Conservation (phyloP, 768 basidiomycete genomes). For the Pisolithus microcarpus region DNA sequence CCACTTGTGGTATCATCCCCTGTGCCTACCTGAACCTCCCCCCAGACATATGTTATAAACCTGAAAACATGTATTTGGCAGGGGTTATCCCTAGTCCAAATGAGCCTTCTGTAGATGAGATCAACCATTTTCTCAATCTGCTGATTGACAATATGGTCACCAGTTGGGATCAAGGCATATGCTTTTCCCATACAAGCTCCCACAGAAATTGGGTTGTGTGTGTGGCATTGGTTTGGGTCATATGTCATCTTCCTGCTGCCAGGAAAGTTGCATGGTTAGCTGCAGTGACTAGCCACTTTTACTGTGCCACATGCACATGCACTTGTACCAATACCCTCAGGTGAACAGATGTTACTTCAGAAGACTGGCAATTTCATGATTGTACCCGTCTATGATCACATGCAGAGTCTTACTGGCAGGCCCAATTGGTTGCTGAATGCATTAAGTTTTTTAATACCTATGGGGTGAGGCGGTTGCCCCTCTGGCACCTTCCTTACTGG, state of each 20-base stretch:
- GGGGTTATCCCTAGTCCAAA: conserved; percentile 25
- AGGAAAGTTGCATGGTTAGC: conserved; percentile 24
- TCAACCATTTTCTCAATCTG: conserved; percentile 26
- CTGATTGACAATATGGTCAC: conserved; percentile 23
- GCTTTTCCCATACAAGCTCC: conserved; percentile 9
- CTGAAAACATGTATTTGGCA: conserved; percentile 28
- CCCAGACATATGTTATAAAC: conserved; percentile 26
- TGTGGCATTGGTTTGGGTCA: conserved; percentile 13
- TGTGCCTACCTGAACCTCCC: conserved; percentile 27
- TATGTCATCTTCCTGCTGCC: conserved; percentile 27
- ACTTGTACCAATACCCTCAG: conserved; percentile 1
- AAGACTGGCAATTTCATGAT: background rate
- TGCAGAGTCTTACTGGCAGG: too few species aligned
- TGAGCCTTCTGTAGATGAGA: conserved; percentile 19
- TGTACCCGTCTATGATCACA: too few species aligned
- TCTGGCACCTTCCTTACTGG: conserved; percentile 19
- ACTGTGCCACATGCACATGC: conserved; percentile 26
- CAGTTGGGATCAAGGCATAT: background rate
- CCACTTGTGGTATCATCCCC: conserved; percentile 25
- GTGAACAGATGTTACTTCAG: background rate
- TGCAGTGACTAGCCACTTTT: conserved; percentile 16
- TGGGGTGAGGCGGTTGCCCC: conserved; percentile 12
- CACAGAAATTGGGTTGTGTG: background rate
- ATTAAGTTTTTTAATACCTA: background rate
- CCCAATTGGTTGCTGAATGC: too few species aligned